phyloP scores from a whole-genome alignment of 805 yeast species.

The Saccharomycopsis malanga region DNA sequence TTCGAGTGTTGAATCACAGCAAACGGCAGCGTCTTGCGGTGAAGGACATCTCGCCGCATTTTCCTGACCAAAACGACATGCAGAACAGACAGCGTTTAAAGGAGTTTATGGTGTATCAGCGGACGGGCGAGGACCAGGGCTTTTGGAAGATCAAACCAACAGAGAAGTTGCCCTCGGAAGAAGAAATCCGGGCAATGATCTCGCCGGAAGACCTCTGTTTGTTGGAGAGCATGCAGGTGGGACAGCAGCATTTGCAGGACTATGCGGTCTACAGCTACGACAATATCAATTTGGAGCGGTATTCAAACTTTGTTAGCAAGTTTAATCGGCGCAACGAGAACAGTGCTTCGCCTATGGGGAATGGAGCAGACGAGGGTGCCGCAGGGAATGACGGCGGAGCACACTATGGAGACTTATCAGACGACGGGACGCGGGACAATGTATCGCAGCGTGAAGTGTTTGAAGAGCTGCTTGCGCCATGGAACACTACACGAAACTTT shows the following conservation, averaged over 20 bases:
- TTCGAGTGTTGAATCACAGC: conserved; percentile 70
- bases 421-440: conserved; percentile 31
- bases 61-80: conserved; percentile 96
- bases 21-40: conserved; percentile 72
- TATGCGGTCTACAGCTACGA: conserved; percentile 46
- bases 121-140: conserved; percentile 91
- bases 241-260: conserved; percentile 85
- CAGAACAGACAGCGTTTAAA: conserved; percentile 92
- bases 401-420: conserved; percentile 24
- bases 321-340: conserved; percentile 28
- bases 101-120: conserved; percentile 96
- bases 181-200: conserved; percentile 72
- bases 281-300: conserved; percentile 17
- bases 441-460: conserved; percentile 44
- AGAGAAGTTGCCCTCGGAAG: conserved; percentile 67
- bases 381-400: conserved; percentile 29
- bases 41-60: conserved; percentile 82
- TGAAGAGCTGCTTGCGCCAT: conserved; percentile 84
- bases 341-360: not conserved
- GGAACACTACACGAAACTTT: conserved; percentile 91
- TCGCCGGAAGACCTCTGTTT: conserved; percentile 86
- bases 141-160: conserved; percentile 79
- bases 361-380: conserved; percentile 13
- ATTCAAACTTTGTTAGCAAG: conserved; percentile 23
- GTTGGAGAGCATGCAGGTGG: conserved; percentile 86